A percentile compares a stretch with the other conserved stretches of the same genome.
Evolutionary conservation across 352 stramenopile species (phyloP).

Genomic region (Paralagenidium karlingii): DNA sequence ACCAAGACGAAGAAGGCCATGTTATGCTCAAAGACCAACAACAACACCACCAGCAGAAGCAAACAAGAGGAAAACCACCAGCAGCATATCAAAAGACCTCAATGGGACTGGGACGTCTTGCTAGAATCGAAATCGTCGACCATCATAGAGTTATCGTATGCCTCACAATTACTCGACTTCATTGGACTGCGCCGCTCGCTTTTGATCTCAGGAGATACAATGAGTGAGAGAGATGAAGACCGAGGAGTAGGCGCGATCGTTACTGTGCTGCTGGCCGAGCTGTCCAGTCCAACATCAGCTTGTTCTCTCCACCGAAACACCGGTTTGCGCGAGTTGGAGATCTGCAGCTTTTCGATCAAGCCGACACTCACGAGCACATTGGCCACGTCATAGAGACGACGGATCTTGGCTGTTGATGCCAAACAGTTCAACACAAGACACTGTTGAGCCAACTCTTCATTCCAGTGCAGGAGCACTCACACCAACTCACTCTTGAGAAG

Average conservation of each 20-base stretch:
- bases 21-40: too few relatives aligned
- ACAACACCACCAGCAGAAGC: too few relatives aligned
- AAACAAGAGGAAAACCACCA: too few relatives aligned
- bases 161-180: background rate
- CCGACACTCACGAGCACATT: slow-evolving; percentile 92
- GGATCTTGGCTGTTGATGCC: slow-evolving; percentile 78
- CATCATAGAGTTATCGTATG: background rate
- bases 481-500: slow-evolving; percentile 63
- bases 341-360: slow-evolving; percentile 84
- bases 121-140: slow-evolving; percentile 3
- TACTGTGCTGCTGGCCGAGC: too few relatives aligned
- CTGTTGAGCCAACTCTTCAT: background rate
- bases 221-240: slow-evolving; percentile 2
- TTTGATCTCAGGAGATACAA: slow-evolving; percentile 1
- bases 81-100: too few relatives aligned
- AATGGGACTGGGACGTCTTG: slow-evolving; percentile 43
- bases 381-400: slow-evolving; percentile 95
- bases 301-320: slow-evolving; percentile 64
- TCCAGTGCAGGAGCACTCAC: too few relatives aligned
- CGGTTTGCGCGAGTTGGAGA: slow-evolving; percentile 71
- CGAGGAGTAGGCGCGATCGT: too few relatives aligned
- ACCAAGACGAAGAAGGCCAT: too few relatives aligned
- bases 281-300: slow-evolving; percentile 9
- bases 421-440: background rate
- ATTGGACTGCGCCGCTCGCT: slow-evolving; percentile 3